A percentile compares a stretch with the other conserved stretches of the same genome.
phyloP scores from a whole-genome alignment of 441 rosid genomes.

The Adansonia grandidieri region DNA sequence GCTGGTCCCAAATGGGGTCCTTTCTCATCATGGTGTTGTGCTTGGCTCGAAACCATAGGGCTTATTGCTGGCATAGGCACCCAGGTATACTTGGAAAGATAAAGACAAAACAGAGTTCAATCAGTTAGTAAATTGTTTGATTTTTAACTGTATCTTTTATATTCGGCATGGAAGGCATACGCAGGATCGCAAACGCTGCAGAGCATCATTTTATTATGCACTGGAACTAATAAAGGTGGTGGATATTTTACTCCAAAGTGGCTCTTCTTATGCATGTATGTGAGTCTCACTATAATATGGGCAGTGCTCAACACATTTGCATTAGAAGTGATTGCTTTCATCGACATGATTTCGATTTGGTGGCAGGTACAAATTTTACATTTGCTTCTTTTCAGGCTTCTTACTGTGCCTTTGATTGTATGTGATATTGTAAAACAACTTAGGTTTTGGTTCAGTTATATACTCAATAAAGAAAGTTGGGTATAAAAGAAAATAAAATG shows the following conservation, averaged over 20 bases:
- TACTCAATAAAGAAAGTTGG: conserved; percentile 1
- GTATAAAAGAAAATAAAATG: neutral
- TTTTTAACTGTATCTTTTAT: conserved; percentile 3
- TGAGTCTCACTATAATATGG: conserved; percentile 54
- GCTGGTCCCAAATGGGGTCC: conserved; percentile 75
- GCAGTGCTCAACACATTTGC: conserved; percentile 67
- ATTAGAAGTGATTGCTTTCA: conserved; percentile 56
- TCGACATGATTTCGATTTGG: conserved; percentile 62
- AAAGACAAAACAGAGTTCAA: neutral
- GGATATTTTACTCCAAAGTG: conserved; percentile 63
- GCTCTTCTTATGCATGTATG: conserved; percentile 59
- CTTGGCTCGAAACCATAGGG: conserved; percentile 72
- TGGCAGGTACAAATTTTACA: conserved; percentile 55
- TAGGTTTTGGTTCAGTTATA: neutral
- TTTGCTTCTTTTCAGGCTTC: neutral
- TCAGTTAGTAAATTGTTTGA: neutral
- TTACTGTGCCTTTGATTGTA: neutral
- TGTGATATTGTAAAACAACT: neutral
- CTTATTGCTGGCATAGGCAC: conserved; percentile 62
- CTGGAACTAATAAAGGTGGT: conserved; percentile 63
- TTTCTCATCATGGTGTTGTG: conserved; percentile 72
- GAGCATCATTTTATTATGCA: conserved; percentile 55
- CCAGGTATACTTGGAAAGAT: conserved; percentile 43
- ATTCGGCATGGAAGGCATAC: conserved; percentile 48
- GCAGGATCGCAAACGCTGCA: conserved; percentile 67